Base-by-base conservation (phyloP, 805 yeast genomes). In the Wickerhamomyces canadensis region DNA sequence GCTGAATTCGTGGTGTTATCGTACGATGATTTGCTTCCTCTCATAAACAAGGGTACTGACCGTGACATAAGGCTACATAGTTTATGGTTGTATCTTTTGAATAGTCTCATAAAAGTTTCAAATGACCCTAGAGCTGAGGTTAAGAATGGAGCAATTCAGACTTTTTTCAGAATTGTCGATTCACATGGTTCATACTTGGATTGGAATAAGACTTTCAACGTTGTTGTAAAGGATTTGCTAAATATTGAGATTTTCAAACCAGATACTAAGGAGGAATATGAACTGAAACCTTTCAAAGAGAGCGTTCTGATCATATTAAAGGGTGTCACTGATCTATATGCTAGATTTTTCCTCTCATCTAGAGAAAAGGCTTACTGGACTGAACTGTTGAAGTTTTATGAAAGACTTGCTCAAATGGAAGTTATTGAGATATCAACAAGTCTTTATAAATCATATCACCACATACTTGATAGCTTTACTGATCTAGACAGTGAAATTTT, bases 141-240 rank as follows among this genome's bases (percentile, higher is more conserved):
- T 1, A 71, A 94, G 43, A 88, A 87, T 50, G 96, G 96, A 2
- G 80, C 96, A 0, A 73, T 87, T 13, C 95, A 88, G 54, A 91
- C 96, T 0, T 79, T 89, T 46, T 86, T 87, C 60, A 76, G 89
- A 45, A 80, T 91, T 21, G 67, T 84, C 42, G 86, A 84, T 36
- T 74, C 89, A 4, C 86, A 83, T 55, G 82, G 85, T 0, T 51
- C 58, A 10, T 63, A 65, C 30, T 63, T 78, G 15, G 72, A 76
- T 2, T 88, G 96, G 96, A 61, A 69, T 19, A 57, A 79, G n/a
- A 72, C 89, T 4, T 80, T 78, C 49, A 55, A 63, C 22, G 68
- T 81, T 26, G 86, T 85, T 2, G 67, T 89, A 7, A 69, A 73
- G 1, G 70, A 72, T 0, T 53, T 80, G n/a, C 59, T 81, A 21